These are phyloP conservation scores for Verbena officinalis DNA, from an alignment of 257 asterid species.

Conservation along the genomic window DNA sequence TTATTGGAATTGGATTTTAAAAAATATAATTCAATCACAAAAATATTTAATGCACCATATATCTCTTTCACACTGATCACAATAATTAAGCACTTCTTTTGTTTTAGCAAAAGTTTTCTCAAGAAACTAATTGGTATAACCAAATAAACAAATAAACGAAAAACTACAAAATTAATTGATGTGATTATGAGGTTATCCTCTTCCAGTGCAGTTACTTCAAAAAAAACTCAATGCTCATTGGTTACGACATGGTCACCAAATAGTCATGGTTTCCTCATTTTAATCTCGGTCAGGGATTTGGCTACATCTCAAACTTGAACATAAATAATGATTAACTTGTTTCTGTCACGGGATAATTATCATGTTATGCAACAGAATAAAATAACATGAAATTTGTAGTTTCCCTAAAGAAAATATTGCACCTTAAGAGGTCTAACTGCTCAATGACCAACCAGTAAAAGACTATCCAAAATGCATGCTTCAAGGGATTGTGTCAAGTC, in stretches of 20 bases:
- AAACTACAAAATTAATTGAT: no score
- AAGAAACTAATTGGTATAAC: neutral
- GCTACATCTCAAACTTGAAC: neutral
- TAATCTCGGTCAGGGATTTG: neutral
- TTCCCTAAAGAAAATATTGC: neutral
- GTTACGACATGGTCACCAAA: neutral
- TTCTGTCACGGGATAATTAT: neutral
- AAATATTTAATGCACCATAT: slow-evolving; percentile 17
- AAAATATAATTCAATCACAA: slow-evolving; percentile 13
- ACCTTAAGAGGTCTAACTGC: slow-evolving; percentile 3
- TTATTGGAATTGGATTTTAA: slow-evolving; percentile 20
- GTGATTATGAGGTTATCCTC: neutral
- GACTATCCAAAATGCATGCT: no score
- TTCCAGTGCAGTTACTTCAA: neutral
- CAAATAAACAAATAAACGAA: no score
- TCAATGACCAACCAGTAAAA: slow-evolving; percentile 1
- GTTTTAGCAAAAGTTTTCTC: neutral
- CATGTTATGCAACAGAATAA: neutral
- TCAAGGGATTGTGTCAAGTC: neutral
- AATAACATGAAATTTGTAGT: neutral
- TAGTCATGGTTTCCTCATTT: slow-evolving; percentile 1
- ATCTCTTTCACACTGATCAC: slow-evolving; percentile 17
- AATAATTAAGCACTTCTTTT: slow-evolving; percentile 9
- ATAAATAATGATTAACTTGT: neutral
- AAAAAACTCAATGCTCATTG: neutral